Base-by-base conservation (phyloP, 2,329 filamentous ascomycete species). In the Curvularia verruculosa region DNA sequence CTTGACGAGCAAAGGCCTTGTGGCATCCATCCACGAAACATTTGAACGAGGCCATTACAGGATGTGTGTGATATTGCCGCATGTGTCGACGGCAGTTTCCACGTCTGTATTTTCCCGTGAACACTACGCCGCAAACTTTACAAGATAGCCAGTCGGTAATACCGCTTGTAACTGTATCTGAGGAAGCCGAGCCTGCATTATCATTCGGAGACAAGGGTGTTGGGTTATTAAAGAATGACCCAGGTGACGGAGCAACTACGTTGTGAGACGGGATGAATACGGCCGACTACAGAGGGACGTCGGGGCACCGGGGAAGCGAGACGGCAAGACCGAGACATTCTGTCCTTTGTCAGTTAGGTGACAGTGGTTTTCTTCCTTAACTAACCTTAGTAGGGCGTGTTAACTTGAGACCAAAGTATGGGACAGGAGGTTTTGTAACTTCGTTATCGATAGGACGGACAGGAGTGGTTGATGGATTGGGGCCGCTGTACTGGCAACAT, bases 41-140 rank as follows among this genome's bases (percentile, higher is more conserved):
- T 23, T 3, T 48, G 29, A 55, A 50, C 12, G 31, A 18, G 18
- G 10, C 39, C 13, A 18, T 37, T 5, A 31, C 37, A 2, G 29
- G 19, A 9, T 24, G 39, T 10, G 53, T 13, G 24, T 66, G 63
- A 37, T 60, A 56, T 8, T 54, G 52, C 23, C 48, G 49, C 4
- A 52, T 19, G 34, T 64, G 61, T 15, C 63, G 56, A 7, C 21
- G 36, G 24, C 57, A 52, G 9, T 66, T 66, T 3, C 61, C 57
- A 2, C 43, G 48, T 12, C 40, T 18, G 26, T 66, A 60, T 12
- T n/a, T 6, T 1, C 61, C 60, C 4, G 56, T 61, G 37, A 65
- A 65, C 6, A 26, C 15, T 8, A 40, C 37, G 13, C 34, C 31
- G 23, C 63, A 65, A 18, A 48, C 24, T 8, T 23, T 6, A 23